A percentile compares a stretch with the other conserved stretches of the same genome.
Evolutionary conservation across 2,329 filamentous ascomycete genomes (phyloP).

Genomic region (Eutypella sp.): DNA sequence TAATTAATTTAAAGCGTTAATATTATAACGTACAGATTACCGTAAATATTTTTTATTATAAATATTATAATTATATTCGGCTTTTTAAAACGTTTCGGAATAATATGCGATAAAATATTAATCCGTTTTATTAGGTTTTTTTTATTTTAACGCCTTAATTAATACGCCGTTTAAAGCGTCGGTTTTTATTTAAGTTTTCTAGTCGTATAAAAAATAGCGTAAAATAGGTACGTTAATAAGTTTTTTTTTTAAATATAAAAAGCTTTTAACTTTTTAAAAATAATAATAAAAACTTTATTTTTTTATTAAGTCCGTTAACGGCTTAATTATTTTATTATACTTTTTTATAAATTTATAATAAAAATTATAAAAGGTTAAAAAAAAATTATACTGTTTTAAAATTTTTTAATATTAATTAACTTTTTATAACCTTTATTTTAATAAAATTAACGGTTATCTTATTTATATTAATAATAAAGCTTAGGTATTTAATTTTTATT

Average conservation of each 20-base stretch:
- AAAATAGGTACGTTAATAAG: background rate
- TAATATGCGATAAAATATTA: background rate
- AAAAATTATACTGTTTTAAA: constrained; percentile 1
- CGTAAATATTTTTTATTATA: constrained; percentile 1
- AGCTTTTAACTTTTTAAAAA: background rate
- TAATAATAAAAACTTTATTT: background rate
- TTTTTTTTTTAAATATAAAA: background rate
- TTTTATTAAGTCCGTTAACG: constrained; percentile 1
- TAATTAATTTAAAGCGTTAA: background rate
- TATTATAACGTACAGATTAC: background rate
- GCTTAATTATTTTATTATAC: constrained; percentile 1
- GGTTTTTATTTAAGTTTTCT: background rate
- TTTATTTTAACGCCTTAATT: background rate
- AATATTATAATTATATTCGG: constrained; percentile 1
- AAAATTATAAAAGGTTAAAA: constrained; percentile 4
- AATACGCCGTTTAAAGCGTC: background rate
- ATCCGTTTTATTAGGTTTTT: background rate
- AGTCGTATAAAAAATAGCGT: background rate
- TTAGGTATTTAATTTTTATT: background rate
- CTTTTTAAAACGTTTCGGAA: background rate
- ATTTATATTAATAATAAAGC: background rate
- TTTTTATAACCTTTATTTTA: background rate
- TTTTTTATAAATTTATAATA: constrained; percentile 1
- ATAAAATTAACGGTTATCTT: background rate
- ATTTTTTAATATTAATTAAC: background rate